A percentile compares a stretch with the other conserved stretches of the same genome.
Evolutionary conservation across 257 asterid genomes (phyloP).

Genomic region (Solanum chilense): DNA sequence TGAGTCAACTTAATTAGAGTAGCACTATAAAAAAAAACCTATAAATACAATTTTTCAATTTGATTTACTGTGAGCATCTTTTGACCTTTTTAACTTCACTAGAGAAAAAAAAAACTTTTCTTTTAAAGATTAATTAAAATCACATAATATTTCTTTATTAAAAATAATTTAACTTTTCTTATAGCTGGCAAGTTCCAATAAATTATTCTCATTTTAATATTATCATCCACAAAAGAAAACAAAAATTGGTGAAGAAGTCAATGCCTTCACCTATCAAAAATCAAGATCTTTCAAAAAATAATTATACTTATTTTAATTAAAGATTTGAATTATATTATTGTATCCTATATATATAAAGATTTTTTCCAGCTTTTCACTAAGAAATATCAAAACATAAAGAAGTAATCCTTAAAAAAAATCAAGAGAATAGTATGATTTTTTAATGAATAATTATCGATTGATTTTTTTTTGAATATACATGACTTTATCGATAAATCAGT

Average conservation of each 20-base stretch:
- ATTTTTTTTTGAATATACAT: neutral
- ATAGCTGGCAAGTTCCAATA: neutral
- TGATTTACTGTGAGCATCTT: neutral
- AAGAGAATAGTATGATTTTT: too few species aligned
- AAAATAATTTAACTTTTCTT: neutral
- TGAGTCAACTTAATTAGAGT: neutral
- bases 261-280: neutral
- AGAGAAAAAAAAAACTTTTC: neutral
- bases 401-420: neutral
- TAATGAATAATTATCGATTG: neutral
- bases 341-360: too few species aligned
- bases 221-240: neutral
- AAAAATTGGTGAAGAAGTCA: neutral
- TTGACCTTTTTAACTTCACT: neutral
- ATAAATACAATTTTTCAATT: neutral
- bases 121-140: neutral
- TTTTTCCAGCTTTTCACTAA: neutral
- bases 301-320: neutral
- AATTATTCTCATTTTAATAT: neutral
- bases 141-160: neutral
- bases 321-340: neutral
- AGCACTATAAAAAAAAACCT: neutral
- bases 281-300: neutral
- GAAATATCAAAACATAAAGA: neutral
- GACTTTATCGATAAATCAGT: accelerated